A percentile compares a stretch with the other conserved stretches of the same genome.
Conservation (phyloP, 2,329 filamentous ascomycete species). For the Plectosphaerella cucumerina region DNA sequence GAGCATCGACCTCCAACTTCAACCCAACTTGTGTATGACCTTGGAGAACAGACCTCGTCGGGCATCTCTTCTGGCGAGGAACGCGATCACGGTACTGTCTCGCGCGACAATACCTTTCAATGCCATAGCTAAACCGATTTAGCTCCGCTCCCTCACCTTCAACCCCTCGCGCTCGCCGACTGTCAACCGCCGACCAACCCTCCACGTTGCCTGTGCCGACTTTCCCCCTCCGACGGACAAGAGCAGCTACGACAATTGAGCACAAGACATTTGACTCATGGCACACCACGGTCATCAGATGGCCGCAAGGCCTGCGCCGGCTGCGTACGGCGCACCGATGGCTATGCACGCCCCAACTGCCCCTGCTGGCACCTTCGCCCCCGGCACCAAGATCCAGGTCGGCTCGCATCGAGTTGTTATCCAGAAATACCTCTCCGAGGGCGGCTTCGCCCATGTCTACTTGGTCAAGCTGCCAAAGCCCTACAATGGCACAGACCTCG, state of each 20-base stretch:
- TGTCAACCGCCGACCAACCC: no score
- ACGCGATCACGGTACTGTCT: background rate
- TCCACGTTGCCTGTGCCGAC: slow-evolving; percentile 1
- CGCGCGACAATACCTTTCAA: background rate
- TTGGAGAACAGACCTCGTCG: no score
- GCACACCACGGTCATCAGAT: slow-evolving; percentile 12
- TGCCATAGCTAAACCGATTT: slow-evolving; percentile 6
- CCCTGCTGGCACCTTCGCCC: slow-evolving; percentile 82
- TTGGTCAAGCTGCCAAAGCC: slow-evolving; percentile 81
- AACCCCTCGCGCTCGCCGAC: background rate
- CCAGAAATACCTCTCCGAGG: slow-evolving; percentile 96
- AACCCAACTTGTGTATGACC: no score
- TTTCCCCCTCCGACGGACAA: background rate
- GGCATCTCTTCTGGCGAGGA: background rate
- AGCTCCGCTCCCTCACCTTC: background rate
- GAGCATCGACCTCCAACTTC: no score
- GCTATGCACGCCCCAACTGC: slow-evolving; percentile 32
- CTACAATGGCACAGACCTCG: slow-evolving; percentile 72
- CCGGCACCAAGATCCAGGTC: slow-evolving; percentile 95
- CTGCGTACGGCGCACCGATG: slow-evolving; percentile 38
- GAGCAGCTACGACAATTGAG: background rate
- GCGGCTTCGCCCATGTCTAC: slow-evolving; percentile 97
- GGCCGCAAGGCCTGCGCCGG: slow-evolving; percentile 21
- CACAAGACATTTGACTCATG: slow-evolving; percentile 2
- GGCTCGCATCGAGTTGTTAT: slow-evolving; percentile 90